A percentile compares a stretch with the other conserved stretches of the same genome.
Evolutionary conservation across 2,329 filamentous ascomycete species (phyloP).

Genomic region (Ophiostoma angusticollis): DNA sequence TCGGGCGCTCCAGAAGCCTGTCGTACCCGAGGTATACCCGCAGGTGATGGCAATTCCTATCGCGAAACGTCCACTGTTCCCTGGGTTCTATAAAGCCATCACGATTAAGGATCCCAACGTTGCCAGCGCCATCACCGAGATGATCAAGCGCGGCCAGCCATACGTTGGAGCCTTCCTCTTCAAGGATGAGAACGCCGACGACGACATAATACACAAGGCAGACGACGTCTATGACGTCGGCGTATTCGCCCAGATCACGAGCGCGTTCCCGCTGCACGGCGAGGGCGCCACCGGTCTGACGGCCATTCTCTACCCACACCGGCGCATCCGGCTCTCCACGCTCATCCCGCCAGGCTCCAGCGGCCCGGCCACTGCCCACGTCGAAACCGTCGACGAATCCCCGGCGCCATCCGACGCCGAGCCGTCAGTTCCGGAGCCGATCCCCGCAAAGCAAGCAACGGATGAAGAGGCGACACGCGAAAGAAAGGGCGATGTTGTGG

Average conservation of each 20-base stretch:
- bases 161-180: conserved; percentile 96
- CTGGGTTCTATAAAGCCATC: conserved; percentile 97
- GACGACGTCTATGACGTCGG: conserved; percentile 93
- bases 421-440: conserved; percentile 40
- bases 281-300: conserved; percentile 77
- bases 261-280: conserved; percentile 80
- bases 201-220: conserved; percentile 79
- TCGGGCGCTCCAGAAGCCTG: conserved; percentile 70
- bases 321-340: conserved; percentile 79
- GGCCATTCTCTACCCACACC: conserved; percentile 89
- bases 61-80: conserved; percentile 82
- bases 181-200: conserved; percentile 89
- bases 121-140: conserved; percentile 82
- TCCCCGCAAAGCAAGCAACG: conserved; percentile 37
- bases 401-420: conserved; percentile 39
- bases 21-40: conserved; percentile 88
- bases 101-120: conserved; percentile 91
- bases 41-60: conserved; percentile 97
- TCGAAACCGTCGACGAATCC: conserved; percentile 20
- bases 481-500: conserved; percentile 86
- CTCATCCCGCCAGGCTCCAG: conserved; percentile 56
- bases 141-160: conserved; percentile 91
- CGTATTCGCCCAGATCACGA: conserved; percentile 96
- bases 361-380: conserved; percentile 10
- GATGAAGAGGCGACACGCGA: conserved; percentile 45